Evolutionary conservation across 179 eudicot genomes (phyloP).

Genomic region (Drosera spatulata): DNA sequence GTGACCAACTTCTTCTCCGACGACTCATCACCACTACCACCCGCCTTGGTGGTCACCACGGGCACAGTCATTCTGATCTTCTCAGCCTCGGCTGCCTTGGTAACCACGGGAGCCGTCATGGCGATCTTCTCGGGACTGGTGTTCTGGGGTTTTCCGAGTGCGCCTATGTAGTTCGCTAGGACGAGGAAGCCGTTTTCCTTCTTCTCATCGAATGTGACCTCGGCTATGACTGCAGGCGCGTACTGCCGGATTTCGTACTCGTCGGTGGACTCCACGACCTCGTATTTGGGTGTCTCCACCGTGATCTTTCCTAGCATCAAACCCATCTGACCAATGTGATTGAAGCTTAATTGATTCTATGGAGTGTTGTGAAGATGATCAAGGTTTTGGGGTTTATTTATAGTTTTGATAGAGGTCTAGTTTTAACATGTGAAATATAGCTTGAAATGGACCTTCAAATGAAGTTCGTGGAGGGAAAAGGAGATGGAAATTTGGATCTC

Average conservation of each 20-base stretch:
- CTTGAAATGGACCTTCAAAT: too few species aligned
- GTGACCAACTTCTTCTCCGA: slow-evolving; percentile 23
- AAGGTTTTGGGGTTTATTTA: too few species aligned
- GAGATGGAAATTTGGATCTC: too few species aligned
- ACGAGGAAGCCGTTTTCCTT: slow-evolving; percentile 65
- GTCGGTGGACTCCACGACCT: slow-evolving; percentile 26
- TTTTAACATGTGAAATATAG: too few species aligned
- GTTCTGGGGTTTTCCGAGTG: slow-evolving; percentile 54
- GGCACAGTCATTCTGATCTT: slow-evolving; percentile 68
- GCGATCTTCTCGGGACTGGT: slow-evolving; percentile 40
- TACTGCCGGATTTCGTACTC: slow-evolving; percentile 78
- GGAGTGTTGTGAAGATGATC: too few species aligned
- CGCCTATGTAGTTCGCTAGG: slow-evolving; percentile 73
- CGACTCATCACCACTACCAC: slow-evolving; percentile 2
- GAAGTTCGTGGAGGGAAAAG: too few species aligned
- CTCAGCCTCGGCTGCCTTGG: slow-evolving; percentile 32
- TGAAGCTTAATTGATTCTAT: too few species aligned
- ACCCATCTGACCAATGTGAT: slow-evolving; percentile 11
- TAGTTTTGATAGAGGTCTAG: too few species aligned
- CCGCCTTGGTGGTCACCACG: slow-evolving; percentile 31
- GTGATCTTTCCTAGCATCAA: slow-evolving; percentile 48
- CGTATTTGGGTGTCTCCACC: slow-evolving; percentile 66
- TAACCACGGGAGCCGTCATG: slow-evolving; percentile 82
- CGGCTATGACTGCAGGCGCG: slow-evolving; percentile 41
- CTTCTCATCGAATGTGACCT: slow-evolving; percentile 50